phyloP scores from a whole-genome alignment of 2,329 filamentous ascomycete species.

The Apiospora koreana region DNA sequence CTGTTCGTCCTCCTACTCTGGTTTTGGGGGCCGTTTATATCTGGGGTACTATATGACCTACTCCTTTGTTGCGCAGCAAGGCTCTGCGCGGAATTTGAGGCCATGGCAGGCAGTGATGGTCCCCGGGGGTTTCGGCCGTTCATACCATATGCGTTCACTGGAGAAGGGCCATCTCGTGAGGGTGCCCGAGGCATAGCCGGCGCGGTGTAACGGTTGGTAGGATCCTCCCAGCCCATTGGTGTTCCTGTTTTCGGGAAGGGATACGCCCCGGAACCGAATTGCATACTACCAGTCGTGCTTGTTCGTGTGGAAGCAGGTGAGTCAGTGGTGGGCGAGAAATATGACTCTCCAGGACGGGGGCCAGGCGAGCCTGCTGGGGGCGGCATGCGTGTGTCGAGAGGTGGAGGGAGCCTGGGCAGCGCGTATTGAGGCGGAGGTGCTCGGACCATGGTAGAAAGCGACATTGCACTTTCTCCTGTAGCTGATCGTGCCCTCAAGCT shows the following conservation, averaged over 20 bases:
- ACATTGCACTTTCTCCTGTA: constrained; percentile 69
- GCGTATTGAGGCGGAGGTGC: constrained; percentile 73
- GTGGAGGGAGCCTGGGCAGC: constrained; percentile 54
- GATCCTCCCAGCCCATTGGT: constrained; percentile 68
- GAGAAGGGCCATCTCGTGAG: constrained; percentile 74
- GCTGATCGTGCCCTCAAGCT: constrained; percentile 76
- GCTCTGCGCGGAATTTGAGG: constrained; percentile 51
- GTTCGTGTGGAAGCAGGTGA: constrained; percentile 76
- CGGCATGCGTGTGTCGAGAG: constrained; percentile 61
- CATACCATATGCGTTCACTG: constrained; percentile 32
- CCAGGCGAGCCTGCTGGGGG: constrained; percentile 57
- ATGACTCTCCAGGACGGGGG: constrained; percentile 72
- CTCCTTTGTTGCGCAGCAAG: constrained; percentile 69
- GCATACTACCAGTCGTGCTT: constrained; percentile 75
- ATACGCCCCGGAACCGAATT: constrained; percentile 50
- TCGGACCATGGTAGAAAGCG: constrained; percentile 56
- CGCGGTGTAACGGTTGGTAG: constrained; percentile 79
- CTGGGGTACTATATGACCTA: constrained; percentile 91
- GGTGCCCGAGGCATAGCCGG: constrained; percentile 80
- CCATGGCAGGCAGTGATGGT: constrained; percentile 78
- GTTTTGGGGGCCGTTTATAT: constrained; percentile 73
- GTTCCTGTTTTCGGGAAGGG: constrained; percentile 76
- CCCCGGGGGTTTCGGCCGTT: constrained; percentile 69
- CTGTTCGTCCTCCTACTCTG: constrained; percentile 54
- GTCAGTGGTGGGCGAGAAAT: constrained; percentile 87